Conservation (phyloP, 441 rosid genomes). For the Euphorbia schlechtendalii region DNA sequence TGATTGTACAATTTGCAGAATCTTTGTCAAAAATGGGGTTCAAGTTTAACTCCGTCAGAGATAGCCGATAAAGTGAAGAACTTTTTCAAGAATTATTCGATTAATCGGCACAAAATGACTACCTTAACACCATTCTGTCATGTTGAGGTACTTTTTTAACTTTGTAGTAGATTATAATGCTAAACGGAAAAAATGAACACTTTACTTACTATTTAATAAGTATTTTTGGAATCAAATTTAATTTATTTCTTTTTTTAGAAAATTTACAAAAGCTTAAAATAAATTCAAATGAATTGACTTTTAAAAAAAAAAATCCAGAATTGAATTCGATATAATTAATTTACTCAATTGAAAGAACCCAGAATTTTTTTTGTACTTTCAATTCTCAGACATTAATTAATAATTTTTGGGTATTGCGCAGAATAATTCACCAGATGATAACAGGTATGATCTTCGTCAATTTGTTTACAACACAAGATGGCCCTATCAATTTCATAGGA, state of each 20-base stretch:
- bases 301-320: too few species aligned
- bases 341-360: too few species aligned
- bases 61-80: constrained; percentile 85
- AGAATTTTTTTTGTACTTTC: too few species aligned
- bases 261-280: too few species aligned
- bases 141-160: constrained; percentile 55
- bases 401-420: constrained; percentile 22
- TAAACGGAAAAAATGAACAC: not conserved
- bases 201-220: too few species aligned
- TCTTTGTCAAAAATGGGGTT: constrained; percentile 89
- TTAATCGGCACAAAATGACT: constrained; percentile 92
- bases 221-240: too few species aligned
- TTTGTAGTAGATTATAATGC: too few species aligned
- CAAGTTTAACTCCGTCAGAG: constrained; percentile 64
- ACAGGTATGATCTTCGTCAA: constrained; percentile 84
- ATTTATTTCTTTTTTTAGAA: too few species aligned
- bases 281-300: too few species aligned
- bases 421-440: constrained; percentile 95
- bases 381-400: not conserved
- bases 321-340: too few species aligned
- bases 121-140: constrained; percentile 88
- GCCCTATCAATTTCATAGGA: constrained; percentile 83
- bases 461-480: constrained; percentile 72
- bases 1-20: constrained; percentile 38
- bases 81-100: constrained; percentile 88